Evolutionary conservation across 2,329 filamentous ascomycete genomes (phyloP).

Genomic region (Fusarium domesticum): DNA sequence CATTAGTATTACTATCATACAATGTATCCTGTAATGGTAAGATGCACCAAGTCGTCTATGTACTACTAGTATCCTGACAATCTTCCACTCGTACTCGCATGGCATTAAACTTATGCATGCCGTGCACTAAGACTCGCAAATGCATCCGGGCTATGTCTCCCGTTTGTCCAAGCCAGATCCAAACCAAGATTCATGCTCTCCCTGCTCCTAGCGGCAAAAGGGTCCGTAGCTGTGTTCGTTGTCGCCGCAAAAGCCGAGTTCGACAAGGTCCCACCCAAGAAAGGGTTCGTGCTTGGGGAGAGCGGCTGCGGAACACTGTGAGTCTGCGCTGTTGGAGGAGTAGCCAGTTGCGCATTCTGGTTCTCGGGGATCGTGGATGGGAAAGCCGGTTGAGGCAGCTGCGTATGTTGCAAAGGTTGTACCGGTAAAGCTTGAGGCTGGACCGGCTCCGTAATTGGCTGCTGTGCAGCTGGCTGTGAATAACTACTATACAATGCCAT

Average conservation of each 20-base stretch:
- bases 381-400: constrained; percentile 11
- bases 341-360: constrained; percentile 25
- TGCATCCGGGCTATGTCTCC: constrained; percentile 74
- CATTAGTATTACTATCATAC: constrained; percentile 32
- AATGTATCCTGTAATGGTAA: constrained; percentile 14
- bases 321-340: constrained; percentile 23
- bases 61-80: constrained; percentile 17
- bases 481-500: constrained; percentile 70
- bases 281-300: constrained; percentile 57
- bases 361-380: constrained; percentile 31
- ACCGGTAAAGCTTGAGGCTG: constrained; percentile 15
- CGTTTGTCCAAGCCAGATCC: constrained; percentile 64
- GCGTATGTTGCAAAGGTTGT: constrained; percentile 8
- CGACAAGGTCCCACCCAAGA: constrained; percentile 38
- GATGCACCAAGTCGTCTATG: constrained; percentile 14
- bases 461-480: constrained; percentile 48
- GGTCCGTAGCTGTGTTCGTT: constrained; percentile 40
- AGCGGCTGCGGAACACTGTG: constrained; percentile 35
- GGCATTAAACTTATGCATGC: constrained; percentile 41
- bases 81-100: constrained; percentile 13
- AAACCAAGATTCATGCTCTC: constrained; percentile 68
- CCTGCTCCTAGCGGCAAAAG: constrained; percentile 50
- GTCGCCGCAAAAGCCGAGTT: constrained; percentile 22
- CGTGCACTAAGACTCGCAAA: constrained; percentile 72
- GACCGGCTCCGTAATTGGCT: constrained; percentile 31